A percentile compares a stretch with the other conserved stretches of the same genome.
Evolutionary conservation across 495 filamentous ascomycete species (phyloP).

Genomic region (Choiromyces venosus): DNA sequence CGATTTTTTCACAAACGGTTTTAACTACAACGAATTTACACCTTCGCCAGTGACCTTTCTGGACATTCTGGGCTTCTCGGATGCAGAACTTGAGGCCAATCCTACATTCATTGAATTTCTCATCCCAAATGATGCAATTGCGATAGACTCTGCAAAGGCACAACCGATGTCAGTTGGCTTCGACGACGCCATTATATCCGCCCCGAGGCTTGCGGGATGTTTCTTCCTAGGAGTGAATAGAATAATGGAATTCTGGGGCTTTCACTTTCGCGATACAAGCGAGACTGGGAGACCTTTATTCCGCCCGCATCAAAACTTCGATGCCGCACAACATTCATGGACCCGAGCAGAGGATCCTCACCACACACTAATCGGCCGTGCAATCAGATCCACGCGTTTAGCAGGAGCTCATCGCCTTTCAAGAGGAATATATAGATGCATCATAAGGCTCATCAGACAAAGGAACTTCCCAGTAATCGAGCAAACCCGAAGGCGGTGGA

Average conservation of each 20-base stretch:
- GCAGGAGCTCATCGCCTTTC: neutral
- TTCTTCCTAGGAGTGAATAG: neutral
- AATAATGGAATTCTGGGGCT: neutral
- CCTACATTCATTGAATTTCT: neutral
- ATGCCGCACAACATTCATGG: neutral
- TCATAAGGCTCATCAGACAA: neutral
- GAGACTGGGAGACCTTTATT: neutral
- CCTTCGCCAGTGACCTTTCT: neutral
- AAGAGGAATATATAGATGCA: neutral
- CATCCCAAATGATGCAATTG: neutral
- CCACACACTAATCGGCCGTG: neutral
- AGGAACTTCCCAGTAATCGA: neutral
- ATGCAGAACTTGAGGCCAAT: neutral
- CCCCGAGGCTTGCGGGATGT: neutral
- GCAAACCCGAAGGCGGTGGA: neutral
- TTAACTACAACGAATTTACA: neutral
- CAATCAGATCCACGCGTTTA: neutral
- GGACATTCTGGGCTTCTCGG: neutral
- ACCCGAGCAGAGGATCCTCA: neutral
- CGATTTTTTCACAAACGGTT: neutral
- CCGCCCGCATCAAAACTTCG: neutral
- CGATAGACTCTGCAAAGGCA: neutral
- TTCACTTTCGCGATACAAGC: neutral
- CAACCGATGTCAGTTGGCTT: neutral
- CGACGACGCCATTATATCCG: accelerated